Evolutionary conservation across 768 basidiomycete genomes (phyloP).

Genomic region (Dentipellis sp.): DNA sequence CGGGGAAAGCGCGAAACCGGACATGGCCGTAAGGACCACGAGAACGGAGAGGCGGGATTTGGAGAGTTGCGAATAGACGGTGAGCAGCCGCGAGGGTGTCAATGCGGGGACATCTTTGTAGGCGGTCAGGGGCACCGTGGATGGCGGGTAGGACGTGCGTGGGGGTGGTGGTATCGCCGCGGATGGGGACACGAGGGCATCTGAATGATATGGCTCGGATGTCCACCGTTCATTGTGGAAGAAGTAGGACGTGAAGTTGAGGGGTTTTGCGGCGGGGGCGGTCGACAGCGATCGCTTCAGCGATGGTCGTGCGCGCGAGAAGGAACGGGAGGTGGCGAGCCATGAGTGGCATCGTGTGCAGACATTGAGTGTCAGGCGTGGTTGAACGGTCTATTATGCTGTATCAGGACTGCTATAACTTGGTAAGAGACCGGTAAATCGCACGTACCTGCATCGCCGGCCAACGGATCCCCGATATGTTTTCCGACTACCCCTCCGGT

Average conservation of each 20-base stretch:
- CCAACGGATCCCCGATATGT: too few relatives aligned
- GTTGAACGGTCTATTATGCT: neutral
- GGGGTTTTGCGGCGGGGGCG: conserved; percentile 7
- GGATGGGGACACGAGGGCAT: neutral
- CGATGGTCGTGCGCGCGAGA: neutral
- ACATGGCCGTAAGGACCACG: conserved; percentile 83
- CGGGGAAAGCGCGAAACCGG: conserved; percentile 89
- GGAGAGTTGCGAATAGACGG: conserved; percentile 71
- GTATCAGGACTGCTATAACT: too few relatives aligned
- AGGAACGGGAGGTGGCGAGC: neutral
- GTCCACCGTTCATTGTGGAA: conserved; percentile 53
- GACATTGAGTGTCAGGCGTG: neutral
- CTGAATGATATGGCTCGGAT: conserved; percentile 2
- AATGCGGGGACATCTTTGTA: conserved; percentile 25
- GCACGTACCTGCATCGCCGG: too few relatives aligned
- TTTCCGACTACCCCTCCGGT: too few relatives aligned
- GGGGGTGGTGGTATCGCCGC: neutral
- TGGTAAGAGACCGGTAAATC: too few relatives aligned
- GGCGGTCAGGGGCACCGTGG: conserved; percentile 11
- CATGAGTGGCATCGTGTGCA: neutral
- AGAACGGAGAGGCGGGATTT: conserved; percentile 79
- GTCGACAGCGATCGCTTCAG: conserved; percentile 10
- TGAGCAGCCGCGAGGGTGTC: conserved; percentile 43
- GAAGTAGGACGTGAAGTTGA: conserved; percentile 48
- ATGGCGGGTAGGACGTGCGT: neutral